Conservation (phyloP, 441 rosid species). For the Flueggea neowawraea region DNA sequence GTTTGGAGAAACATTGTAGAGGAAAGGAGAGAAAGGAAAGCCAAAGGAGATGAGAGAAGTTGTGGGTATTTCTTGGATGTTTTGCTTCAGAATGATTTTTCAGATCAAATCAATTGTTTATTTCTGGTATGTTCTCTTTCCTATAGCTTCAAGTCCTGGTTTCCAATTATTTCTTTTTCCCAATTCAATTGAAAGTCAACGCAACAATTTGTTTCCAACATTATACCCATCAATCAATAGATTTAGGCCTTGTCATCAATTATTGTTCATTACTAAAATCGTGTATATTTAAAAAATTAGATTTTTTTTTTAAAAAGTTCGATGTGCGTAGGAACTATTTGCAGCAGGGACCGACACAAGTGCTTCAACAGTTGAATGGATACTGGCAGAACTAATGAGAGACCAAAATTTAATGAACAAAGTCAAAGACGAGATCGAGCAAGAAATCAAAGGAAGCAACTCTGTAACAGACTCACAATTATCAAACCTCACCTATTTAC, state of each 20-base stretch:
- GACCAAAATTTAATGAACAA: constrained; percentile 15
- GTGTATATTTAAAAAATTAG: no score
- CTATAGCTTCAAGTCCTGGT: no score
- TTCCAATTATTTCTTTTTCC: no score
- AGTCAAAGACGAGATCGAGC: constrained; percentile 14
- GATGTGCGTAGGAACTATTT: constrained; percentile 19
- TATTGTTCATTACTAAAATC: no score
- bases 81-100: constrained; percentile 21
- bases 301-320: no score
- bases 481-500: constrained; percentile 39
- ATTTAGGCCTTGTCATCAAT: no score
- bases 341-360: constrained; percentile 22
- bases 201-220: no score
- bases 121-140: constrained; percentile 6
- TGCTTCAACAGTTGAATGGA: constrained; percentile 22
- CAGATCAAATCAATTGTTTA: constrained; percentile 24
- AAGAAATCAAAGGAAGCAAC: neutral
- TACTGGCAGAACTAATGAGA: constrained; percentile 15
- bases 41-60: no score
- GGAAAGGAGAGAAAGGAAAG: constrained; percentile 20
- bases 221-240: no score
- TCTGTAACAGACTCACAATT: constrained; percentile 33
- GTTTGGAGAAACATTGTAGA: constrained; percentile 20
- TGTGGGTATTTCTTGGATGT: constrained; percentile 24
- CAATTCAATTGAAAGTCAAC: no score